phyloP scores from a whole-genome alignment of 352 stramenopile genomes.

The Paralagenidium karlingii region DNA sequence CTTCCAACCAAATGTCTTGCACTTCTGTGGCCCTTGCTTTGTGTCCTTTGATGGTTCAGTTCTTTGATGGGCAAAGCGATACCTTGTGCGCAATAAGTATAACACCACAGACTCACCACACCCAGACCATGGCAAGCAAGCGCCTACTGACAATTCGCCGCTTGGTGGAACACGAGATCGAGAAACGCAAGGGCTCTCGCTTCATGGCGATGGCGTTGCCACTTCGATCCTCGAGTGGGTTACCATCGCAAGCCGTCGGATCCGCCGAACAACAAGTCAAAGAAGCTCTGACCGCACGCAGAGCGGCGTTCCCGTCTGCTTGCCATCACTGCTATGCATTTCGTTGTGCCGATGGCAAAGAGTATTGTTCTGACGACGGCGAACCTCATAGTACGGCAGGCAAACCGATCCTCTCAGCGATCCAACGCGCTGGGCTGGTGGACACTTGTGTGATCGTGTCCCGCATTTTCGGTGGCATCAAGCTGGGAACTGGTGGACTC shows the following conservation, averaged over 20 bases:
- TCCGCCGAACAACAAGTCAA: constrained; percentile 22
- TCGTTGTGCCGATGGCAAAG: constrained; percentile 29
- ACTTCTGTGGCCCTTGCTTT: no score
- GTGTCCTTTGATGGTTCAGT: no score
- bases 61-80: no score
- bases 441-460: constrained; percentile 66
- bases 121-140: no score
- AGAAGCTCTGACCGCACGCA: constrained; percentile 26
- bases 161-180: constrained; percentile 55
- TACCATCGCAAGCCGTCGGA: constrained; percentile 3
- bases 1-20: no score
- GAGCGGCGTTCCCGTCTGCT: constrained; percentile 29
- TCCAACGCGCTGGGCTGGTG: constrained; percentile 46
- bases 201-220: constrained; percentile 64
- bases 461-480: constrained; percentile 58
- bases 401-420: constrained; percentile 37
- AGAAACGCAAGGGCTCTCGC: constrained; percentile 71
- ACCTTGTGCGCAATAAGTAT: no score
- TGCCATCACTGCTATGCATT: constrained; percentile 71
- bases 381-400: constrained; percentile 64
- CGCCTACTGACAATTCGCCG: constrained; percentile 22
- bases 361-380: constrained; percentile 59
- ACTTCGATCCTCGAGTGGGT: constrained; percentile 7
- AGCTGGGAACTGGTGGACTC: constrained; percentile 55
- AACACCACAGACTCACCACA: no score